Evolutionary conservation across 2,329 filamentous ascomycete genomes (phyloP), one percentile per base, ranked within the genome.

Genomic region (Didymella lethalis): DNA sequence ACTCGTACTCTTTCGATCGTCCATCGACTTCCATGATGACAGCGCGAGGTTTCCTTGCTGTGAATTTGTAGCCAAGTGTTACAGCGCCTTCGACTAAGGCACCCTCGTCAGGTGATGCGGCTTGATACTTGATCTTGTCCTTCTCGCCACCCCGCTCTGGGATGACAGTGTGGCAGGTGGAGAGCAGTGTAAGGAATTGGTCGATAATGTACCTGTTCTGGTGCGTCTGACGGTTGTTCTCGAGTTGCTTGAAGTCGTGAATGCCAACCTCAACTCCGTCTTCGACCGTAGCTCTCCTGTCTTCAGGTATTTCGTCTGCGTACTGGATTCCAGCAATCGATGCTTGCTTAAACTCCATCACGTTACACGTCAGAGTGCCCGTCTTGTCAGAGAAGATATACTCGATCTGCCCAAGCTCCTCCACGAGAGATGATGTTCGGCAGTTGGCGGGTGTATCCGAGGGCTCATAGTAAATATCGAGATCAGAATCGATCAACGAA

Each of bases 361-460:
- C 89, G 74, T 98, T 98, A 80, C 93, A 96, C n/a, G 94, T 98
- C 71, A 98, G 82, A 4, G 94, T 98, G 43, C 94, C 94, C 1
- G 94, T 98, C 82, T 98, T 98, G 82, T 98, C 94, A 0, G 93
- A 97, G 77, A 99, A 99, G 64, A 99, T 95, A 72, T 96, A 99
- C 73, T 98, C 95, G 44, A 99, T 96, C 85, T 98, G 97, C 54
- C 95, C 95, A 44, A 99, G 81, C 74, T 99, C 96, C 79, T 99
- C 95, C 11, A 99, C 95, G 74, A 99, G 82, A 66, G 93, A 97
- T 2, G 94, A 98, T 0, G 95, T 99, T 69, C 95, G 88, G 78
- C 95, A 99, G 65, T 95, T 96, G 5, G 95, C 93, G 12, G 95
- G 93, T 0, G 94, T 99, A 71, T 99, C 93, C 0, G 90, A 97